Percentiles rank a stretch among this genome's conserved stretches.
These are phyloP conservation scores for Apophysomyces elegans DNA, from an alignment of 371 early-diverging fungal genomes.

Conservation along the genomic window DNA sequence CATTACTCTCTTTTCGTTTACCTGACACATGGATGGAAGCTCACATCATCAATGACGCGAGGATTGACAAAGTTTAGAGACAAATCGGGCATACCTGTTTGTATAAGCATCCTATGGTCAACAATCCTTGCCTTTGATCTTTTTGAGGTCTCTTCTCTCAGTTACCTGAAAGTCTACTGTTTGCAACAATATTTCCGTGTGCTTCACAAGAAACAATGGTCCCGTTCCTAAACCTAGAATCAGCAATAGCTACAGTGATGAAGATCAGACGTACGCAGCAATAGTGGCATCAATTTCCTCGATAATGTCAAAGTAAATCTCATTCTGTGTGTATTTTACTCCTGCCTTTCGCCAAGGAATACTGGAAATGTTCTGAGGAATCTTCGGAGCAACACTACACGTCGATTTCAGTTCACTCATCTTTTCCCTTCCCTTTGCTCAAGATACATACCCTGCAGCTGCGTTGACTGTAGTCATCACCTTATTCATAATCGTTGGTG, in stretches of 20 bases:
- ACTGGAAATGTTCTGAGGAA: constrained; percentile 68
- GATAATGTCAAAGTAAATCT: constrained; percentile 90
- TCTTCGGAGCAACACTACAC: constrained; percentile 48
- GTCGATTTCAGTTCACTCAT: not conserved
- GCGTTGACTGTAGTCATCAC: constrained; percentile 87
- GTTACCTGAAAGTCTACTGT: constrained; percentile 77
- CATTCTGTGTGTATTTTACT: constrained; percentile 90
- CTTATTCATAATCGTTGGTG: constrained; percentile 83
- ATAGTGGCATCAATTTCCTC: constrained; percentile 89
- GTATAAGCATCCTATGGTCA: not conserved
- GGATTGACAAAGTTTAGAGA: constrained; percentile 76
- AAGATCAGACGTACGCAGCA: constrained; percentile 59
- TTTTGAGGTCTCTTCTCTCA: not conserved
- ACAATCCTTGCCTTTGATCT: not conserved
- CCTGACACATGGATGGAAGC: constrained; percentile 92
- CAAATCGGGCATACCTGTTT: constrained; percentile 85
- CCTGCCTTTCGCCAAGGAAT: constrained; percentile 89
- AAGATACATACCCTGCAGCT: constrained; percentile 53
- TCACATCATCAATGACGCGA: constrained; percentile 76
- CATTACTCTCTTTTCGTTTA: constrained; percentile 22
- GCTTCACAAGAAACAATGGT: constrained; percentile 78
- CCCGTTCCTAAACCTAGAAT: constrained; percentile 56
- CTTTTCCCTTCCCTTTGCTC: not conserved
- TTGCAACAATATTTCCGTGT: constrained; percentile 78
- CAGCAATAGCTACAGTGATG: not conserved